Evolutionary conservation across 2,329 filamentous ascomycete species (phyloP), one percentile per base, ranked within the genome.

Genomic region (Hymenoscyphus repandus): DNA sequence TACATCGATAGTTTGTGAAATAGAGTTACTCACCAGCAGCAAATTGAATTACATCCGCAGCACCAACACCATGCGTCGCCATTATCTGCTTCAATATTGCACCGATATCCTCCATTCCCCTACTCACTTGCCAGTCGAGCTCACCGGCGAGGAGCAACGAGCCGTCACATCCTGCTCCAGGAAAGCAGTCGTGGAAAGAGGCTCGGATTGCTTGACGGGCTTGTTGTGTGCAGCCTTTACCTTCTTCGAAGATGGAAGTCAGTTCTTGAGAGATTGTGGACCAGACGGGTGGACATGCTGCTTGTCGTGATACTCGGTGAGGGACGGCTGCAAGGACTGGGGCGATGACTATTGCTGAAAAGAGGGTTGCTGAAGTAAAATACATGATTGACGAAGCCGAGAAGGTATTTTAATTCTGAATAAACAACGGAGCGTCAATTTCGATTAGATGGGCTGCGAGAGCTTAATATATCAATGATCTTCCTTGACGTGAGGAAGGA

Each of bases 101-200:
- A 6, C n/a, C 32, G 30, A 45, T 45, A 9, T 36, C 31, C 27
- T 45, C 32, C 32, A 45, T 18, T 17, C 31, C 31, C 15, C 31
- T n/a, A 37, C 32, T 45, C n/a, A 22, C 31, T 18, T n/a, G 12
- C 32, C 32, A 45, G 17, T 37, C 32, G 7, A 37, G n/a, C 32
- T 45, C 43, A 13, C 32, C 32, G 5, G 18, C 27, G 11, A 20
- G 12, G 17, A 45, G 17, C 32, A 45, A 37, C 17, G 31, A 36
- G 6, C 43, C 43, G 27, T 45, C 43, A 22, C 43, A 20, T 9
- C 39, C 43, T 7, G 32, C n/a, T 3, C 43, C 32, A 20, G 43
- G 31, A 20, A 45, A 45, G 30, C 43, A 45, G n/a, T 45, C 43
- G 15, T 45, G 43, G 43, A 45, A 45, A 18, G 43, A n/a, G 13